phyloP scores from a whole-genome alignment of 768 basidiomycete species.

The Leucocoprinus sp. region DNA sequence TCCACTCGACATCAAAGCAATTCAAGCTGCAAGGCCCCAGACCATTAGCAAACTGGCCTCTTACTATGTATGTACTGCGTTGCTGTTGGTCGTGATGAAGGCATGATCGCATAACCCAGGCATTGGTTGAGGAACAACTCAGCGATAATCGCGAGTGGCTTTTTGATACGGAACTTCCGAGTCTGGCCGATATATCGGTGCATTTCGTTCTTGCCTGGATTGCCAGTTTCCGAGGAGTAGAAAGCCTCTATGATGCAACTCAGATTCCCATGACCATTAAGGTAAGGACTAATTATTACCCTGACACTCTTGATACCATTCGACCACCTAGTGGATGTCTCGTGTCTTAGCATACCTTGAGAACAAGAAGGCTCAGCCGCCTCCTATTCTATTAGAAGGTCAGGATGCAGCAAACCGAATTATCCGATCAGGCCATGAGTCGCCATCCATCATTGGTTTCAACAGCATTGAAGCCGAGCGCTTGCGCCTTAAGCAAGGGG shows the following conservation, averaged over 20 bases:
- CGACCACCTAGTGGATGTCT: conserved; percentile 34
- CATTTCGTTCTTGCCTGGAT: conserved; percentile 44
- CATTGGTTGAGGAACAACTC: conserved; percentile 34
- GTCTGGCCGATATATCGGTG: conserved; percentile 44
- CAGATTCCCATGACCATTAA: conserved; percentile 33
- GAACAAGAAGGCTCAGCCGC: conserved; percentile 18
- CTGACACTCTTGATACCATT: not conserved
- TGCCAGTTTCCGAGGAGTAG: conserved; percentile 24
- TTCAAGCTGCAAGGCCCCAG: conserved; percentile 23
- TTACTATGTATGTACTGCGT: conserved; percentile 34
- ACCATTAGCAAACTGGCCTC: conserved; percentile 33
- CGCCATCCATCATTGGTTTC: conserved; percentile 35
- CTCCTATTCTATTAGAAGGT: conserved; percentile 25
- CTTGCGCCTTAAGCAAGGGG: conserved; percentile 30
- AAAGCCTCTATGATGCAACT: conserved; percentile 28
- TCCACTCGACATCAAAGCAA: conserved; percentile 30
- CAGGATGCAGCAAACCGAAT: conserved; percentile 36
- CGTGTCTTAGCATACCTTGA: conserved; percentile 30
- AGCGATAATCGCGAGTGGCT: conserved; percentile 49
- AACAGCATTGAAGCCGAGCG: conserved; percentile 34
- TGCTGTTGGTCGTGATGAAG: not conserved
- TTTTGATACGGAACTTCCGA: conserved; percentile 43
- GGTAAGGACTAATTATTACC: conserved; percentile 18
- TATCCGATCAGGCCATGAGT: conserved; percentile 26
- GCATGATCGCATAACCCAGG: conserved; percentile 14